phyloP scores from a whole-genome alignment of 2,329 filamentous ascomycete species.

The Botrytis elliptica region DNA sequence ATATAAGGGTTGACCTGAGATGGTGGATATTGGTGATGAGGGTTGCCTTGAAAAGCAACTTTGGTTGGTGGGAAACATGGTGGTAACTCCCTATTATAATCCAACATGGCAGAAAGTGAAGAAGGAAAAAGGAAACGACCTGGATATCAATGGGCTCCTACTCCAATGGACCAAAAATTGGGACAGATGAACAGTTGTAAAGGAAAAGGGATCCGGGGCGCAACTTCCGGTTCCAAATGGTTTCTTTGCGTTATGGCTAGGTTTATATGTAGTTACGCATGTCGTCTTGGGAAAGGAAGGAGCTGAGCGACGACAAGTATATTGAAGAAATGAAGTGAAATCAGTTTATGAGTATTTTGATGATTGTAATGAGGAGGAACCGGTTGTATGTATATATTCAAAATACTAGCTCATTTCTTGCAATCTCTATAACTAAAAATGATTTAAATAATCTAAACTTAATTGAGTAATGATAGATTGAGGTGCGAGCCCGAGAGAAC shows the following conservation, averaged over 20 bases:
- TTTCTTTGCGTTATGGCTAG: constrained; percentile 2
- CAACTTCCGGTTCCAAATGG: constrained; percentile 16
- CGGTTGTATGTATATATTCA: constrained; percentile 7
- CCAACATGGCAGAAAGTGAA: constrained; percentile 20
- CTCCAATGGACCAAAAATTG: constrained; percentile 18
- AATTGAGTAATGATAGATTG: background rate
- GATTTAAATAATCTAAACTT: background rate
- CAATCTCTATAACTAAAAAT: background rate
- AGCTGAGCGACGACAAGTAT: constrained; percentile 7
- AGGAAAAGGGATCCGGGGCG: constrained; percentile 13
- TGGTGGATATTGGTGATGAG: constrained; percentile 9
- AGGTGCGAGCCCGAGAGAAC: background rate
- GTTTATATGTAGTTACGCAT: constrained; percentile 10
- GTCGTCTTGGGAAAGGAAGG: constrained; percentile 1
- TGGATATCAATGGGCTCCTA: constrained; percentile 17
- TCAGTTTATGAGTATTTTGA: background rate
- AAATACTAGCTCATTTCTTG: background rate
- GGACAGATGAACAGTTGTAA: constrained; percentile 19
- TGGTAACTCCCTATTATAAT: constrained; percentile 17
- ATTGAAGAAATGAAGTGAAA: constrained; percentile 1
- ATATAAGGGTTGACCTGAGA: background rate
- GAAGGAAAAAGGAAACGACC: constrained; percentile 14
- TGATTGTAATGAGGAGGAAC: background rate
- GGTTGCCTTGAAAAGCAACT: constrained; percentile 6
- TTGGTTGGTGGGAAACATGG: constrained; percentile 10